Base-by-base conservation (phyloP, 805 yeast species). In the Priceomyces carsonii region DNA sequence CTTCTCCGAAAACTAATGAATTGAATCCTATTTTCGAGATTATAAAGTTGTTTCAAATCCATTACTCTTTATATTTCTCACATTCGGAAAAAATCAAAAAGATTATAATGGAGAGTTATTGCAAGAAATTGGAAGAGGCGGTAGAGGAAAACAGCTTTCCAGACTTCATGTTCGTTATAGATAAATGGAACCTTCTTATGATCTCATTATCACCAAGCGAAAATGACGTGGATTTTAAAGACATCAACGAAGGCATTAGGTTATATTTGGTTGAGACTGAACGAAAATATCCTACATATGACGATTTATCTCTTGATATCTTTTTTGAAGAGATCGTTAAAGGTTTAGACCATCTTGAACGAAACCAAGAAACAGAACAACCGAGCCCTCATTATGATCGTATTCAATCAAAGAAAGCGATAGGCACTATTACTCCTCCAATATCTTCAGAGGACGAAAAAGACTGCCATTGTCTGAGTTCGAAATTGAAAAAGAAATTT, bases 11-110 rank as follows among this genome's bases (percentile, higher is more conserved):
- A 40, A 70, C 71, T 40, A 76, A 77, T 35, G 80, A 74, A 39
- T 64, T 79, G 26, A 80, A 81, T 48, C 86, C 89, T 4, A 61
- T 80, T 29, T 73, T 66, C 32, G 91, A 84, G 47, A 68, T 83
- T 35, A 82, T 79, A 4, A 65, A 60, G 39, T 44, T 67, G 4
- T 61, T 69, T 36, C 66, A 64, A 53, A 59, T 67, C 10, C 72
- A 67, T 38, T 63, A 57, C 34, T 53, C 67, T 3, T 49, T 69
- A 8, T 69, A 61, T 43, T 69, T 69, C 37, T 65, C 70, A 1
- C 67, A 66, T 33, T 65, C 71, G 1, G 49, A 41, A 6, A 43
- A 32, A 5, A 32, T 69, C 16, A 59, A 51, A 32, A 45, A 54
- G n/a, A 47, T 64, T 5, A 61, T 69, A 8, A 45, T 45, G 16